These are phyloP conservation scores for Przewalskia tangutica DNA, from an alignment of 257 asterid genomes.

Conservation along the genomic window DNA sequence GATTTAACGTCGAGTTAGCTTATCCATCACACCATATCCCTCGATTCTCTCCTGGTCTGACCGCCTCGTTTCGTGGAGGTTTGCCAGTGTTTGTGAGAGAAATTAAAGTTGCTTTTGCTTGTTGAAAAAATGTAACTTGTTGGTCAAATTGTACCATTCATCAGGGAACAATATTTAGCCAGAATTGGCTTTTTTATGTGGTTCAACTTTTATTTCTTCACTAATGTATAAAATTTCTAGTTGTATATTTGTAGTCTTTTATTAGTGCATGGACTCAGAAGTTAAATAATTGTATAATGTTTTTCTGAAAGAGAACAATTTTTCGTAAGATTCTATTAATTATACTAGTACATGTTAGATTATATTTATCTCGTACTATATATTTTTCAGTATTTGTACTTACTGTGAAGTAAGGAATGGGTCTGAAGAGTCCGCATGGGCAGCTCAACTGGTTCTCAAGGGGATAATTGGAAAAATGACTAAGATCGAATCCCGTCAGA, in stretches of 20 bases:
- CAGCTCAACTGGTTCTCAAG: too few species aligned
- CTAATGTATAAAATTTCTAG: not conserved
- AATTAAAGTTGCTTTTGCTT: not conserved
- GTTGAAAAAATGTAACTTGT: not conserved
- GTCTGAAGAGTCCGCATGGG: too few species aligned
- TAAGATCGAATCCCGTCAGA: too few species aligned
- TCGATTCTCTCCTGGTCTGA: slow-evolving; percentile 61
- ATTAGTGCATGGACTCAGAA: too few species aligned
- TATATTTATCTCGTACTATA: too few species aligned
- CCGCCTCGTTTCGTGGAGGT: slow-evolving; percentile 58
- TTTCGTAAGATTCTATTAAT: too few species aligned
- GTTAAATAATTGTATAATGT: too few species aligned
- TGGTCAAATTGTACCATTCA: not conserved
- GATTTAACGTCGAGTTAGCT: slow-evolving; percentile 29
- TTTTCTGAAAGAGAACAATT: not conserved
- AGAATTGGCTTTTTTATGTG: not conserved
- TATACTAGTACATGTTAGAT: too few species aligned
- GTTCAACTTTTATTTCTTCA: not conserved
- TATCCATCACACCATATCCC: slow-evolving; percentile 7
- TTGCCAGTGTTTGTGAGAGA: slow-evolving; percentile 26
- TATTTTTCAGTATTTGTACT: too few species aligned
- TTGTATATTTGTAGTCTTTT: not conserved
- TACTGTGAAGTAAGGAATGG: too few species aligned
- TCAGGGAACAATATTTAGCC: not conserved
- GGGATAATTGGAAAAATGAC: too few species aligned